Conservation (phyloP, 768 basidiomycete genomes). For the Tubosaeta brunneosetosa region DNA sequence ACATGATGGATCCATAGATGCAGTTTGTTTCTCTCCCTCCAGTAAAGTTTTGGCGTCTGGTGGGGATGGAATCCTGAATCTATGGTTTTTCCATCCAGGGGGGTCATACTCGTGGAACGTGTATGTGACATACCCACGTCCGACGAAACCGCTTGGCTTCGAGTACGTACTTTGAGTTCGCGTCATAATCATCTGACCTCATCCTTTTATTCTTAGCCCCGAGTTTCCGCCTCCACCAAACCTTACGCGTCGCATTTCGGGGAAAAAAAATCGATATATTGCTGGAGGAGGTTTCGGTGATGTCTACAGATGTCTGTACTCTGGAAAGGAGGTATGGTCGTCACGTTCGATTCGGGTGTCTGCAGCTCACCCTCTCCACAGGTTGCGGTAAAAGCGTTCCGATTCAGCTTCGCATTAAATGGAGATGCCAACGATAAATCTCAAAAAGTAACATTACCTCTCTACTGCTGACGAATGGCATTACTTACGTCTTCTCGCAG, state of each 20-base stretch:
- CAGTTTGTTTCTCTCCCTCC: constrained; percentile 5
- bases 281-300: background rate
- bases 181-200: no score
- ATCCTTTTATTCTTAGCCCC: background rate
- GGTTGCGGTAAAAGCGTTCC: constrained; percentile 23
- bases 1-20: background rate
- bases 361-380: background rate
- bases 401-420: constrained; percentile 1
- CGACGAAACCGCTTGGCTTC: no score
- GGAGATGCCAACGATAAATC: background rate
- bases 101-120: no score
- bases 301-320: constrained; percentile 10
- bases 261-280: no score
- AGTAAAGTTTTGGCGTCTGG: constrained; percentile 1
- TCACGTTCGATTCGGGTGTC: background rate
- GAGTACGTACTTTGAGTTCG: no score
- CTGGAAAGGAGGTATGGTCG: background rate
- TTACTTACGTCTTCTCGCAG: no score
- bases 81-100: background rate
- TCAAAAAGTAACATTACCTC: background rate
- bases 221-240: background rate
- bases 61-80: background rate
- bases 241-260: no score
- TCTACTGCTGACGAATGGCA: no score
- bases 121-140: no score